Conservation (phyloP, 306 rosid species). For the Corylus heterophylla region DNA sequence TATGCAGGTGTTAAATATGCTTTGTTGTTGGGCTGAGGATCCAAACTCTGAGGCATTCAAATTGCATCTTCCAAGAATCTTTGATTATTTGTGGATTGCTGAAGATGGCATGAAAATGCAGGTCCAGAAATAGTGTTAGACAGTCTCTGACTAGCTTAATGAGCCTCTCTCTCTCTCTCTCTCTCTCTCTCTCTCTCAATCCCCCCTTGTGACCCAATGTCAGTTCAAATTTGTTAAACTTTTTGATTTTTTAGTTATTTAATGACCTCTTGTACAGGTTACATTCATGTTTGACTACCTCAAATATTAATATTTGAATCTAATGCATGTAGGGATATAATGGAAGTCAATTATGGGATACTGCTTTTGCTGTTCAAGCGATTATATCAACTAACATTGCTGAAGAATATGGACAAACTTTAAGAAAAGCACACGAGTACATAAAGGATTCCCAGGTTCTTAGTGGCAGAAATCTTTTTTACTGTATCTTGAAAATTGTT, state of each 20-base stretch:
- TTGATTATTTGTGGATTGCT: constrained; percentile 85
- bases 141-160: not conserved
- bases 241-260: not conserved
- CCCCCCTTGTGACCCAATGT: not conserved
- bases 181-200: not conserved
- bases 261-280: not conserved
- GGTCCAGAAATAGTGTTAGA: constrained; percentile 33
- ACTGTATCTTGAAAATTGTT: constrained; percentile 15
- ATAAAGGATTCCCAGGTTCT: constrained; percentile 80
- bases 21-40: constrained; percentile 90
- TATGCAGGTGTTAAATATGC: constrained; percentile 76
- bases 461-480: constrained; percentile 4
- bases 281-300: not conserved
- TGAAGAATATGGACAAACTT: constrained; percentile 63
- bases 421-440: constrained; percentile 68
- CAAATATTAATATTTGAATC: not conserved
- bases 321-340: constrained; percentile 72
- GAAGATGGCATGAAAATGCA: constrained; percentile 99
- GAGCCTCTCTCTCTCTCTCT: not conserved
- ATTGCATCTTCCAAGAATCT: constrained; percentile 79
- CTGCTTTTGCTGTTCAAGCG: constrained; percentile 82
- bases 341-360: constrained; percentile 96
- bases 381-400: constrained; percentile 71
- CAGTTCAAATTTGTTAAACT: not conserved
- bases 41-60: constrained; percentile 86